Conservation (phyloP, 2,329 filamentous ascomycete species). For the Graphilbum ipis-grandicollis region DNA sequence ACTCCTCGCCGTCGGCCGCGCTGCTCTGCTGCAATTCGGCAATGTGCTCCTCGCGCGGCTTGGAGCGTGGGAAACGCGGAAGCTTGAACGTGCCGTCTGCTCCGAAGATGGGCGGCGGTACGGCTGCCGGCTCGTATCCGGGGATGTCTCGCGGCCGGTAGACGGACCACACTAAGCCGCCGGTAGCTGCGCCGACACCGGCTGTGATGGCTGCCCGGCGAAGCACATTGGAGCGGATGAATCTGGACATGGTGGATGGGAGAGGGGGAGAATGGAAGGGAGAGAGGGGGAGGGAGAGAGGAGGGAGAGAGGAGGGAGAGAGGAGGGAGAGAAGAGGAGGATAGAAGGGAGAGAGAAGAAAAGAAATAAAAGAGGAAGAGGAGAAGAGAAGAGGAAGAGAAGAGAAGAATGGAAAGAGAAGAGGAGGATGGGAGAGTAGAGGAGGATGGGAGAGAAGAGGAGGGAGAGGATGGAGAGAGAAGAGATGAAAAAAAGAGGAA, state of each 20-base stretch:
- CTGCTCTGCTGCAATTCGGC: conserved; percentile 35
- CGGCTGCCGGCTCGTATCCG: conserved; percentile 47
- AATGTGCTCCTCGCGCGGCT: conserved; percentile 47
- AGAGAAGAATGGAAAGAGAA: not conserved
- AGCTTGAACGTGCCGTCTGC: conserved; percentile 50
- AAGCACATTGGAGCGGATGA: conserved; percentile 14
- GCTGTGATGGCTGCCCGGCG: conserved; percentile 27
- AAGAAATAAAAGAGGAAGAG: not conserved
- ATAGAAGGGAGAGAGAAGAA: not conserved
- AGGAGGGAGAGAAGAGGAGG: not conserved
- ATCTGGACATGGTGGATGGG: conserved; percentile 12
- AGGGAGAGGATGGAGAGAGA: no score
- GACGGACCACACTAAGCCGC: conserved; percentile 28
- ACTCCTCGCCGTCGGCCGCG: conserved; percentile 29
- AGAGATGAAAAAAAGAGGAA: no score
- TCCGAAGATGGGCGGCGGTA: conserved; percentile 53
- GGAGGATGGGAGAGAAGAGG: no score
- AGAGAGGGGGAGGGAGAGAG: not conserved
- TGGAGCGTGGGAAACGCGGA: conserved; percentile 46
- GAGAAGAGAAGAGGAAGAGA: not conserved
- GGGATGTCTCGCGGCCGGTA: conserved; percentile 59
- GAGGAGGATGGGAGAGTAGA: no score
- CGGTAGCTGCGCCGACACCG: conserved; percentile 22
- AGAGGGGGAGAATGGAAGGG: not conserved
- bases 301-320: not conserved